Evolutionary conservation across 2,329 filamentous ascomycete species (phyloP), one percentile per base, ranked within the genome.

Genomic region (Plectosphaerella sp.): DNA sequence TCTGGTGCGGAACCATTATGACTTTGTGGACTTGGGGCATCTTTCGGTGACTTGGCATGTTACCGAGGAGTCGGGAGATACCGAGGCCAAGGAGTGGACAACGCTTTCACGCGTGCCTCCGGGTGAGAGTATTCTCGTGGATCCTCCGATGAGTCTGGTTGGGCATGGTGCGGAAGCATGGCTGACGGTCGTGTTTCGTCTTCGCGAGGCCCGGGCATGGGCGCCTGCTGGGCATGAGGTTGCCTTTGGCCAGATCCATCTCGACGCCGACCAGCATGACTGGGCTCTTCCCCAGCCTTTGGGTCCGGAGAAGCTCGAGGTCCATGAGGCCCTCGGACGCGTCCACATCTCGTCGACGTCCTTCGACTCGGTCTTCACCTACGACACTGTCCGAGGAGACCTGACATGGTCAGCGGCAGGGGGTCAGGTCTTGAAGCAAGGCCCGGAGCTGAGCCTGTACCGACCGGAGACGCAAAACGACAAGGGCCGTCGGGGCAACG

Each of bases 1-100:
- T 3, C 67, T 68, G 2, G 67, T 83, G 10, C 59, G 74, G 53
- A 83, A 81, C 50, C 70, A 75, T 12, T 81, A 83, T 59, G 79
- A 83, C 60, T 82, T 79, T 53, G 61, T 74, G 28, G 69, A 64
- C 0, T 67, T 83, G 2, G 74, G 79, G 49, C 74, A 81, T 53
- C 61, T 83, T 15, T 63, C 61, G 16, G 76, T 72, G 51, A 62
- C 63, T 9, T 79, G 71, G 71, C 66, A 64, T 16, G 58, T 79
- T 14, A 20, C 47, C 9, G 50, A 39, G 35, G 49, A 52, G 20
- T 50, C 52, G 14, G 24, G 5, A 15, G 20, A 12, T 39, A 52
- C 18, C 20, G 43, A 48, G 11, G 3, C 28, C 16, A 33, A 48
- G 46, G 28, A 35, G 5, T 37, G 28, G 28, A 37, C 20, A 2